Percentiles rank a stretch among this genome's conserved stretches.
phyloP scores from a whole-genome alignment of 1,284 basidiomycete species.

The Entoloma clypeatum region DNA sequence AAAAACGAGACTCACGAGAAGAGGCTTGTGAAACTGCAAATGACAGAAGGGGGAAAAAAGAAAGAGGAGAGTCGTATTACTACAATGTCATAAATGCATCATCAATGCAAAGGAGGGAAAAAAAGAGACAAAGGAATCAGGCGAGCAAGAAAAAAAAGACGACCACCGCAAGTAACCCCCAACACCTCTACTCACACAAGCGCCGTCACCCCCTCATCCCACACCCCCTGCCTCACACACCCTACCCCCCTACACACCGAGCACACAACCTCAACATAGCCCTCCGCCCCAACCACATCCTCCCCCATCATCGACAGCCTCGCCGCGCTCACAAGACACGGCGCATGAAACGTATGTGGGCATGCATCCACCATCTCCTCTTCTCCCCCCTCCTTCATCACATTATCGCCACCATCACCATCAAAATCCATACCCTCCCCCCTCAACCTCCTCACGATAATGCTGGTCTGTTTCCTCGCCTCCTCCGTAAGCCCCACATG shows the following conservation, averaged over 20 bases:
- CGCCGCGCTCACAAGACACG: conserved; percentile 71
- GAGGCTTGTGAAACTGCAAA: no score
- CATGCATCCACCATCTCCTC: conserved; percentile 39
- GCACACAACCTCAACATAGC: conserved; percentile 55
- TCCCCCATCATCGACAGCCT: conserved; percentile 59
- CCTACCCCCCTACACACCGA: conserved; percentile 63
- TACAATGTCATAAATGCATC: no score
- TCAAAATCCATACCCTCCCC: conserved; percentile 9
- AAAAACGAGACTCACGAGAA: no score
- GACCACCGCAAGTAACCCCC: no score
- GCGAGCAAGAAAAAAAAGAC: no score
- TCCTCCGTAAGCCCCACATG: conserved; percentile 31
- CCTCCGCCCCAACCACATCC: conserved; percentile 38
- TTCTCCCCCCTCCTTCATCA: conserved; percentile 16
- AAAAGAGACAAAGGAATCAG: no score
- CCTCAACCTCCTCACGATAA: conserved; percentile 33
- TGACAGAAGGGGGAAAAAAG: no score
- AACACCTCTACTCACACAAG: conserved; percentile 21
- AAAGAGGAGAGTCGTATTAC: no score
- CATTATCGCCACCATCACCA: conserved; percentile 32
- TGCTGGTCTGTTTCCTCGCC: conserved; percentile 42
- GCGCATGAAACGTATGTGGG: conserved; percentile 61
- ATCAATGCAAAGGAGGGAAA: no score
- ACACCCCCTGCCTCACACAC: conserved; percentile 51
- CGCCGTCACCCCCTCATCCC: conserved; percentile 47